Percentiles rank a stretch among this genome's conserved stretches.
Conservation (phyloP, 495 filamentous ascomycete species). For the Pyrenula massariospora region DNA sequence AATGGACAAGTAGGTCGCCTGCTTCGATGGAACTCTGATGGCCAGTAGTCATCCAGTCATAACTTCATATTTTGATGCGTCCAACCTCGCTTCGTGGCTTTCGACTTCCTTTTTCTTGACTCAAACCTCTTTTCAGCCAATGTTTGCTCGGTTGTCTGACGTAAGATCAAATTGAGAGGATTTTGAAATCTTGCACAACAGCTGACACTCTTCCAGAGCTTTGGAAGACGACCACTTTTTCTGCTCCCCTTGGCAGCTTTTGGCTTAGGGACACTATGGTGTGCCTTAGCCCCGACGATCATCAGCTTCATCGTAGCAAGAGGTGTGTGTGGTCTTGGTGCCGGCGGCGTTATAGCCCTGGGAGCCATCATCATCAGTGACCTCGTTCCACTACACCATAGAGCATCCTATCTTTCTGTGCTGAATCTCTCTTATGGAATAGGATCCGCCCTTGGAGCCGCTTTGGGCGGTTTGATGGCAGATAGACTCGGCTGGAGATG, state of each 20-base stretch:
- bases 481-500: conserved; percentile 63
- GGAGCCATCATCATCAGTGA: conserved; percentile 74
- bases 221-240: conserved; percentile 59
- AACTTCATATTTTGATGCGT: conserved; percentile 63
- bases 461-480: conserved; percentile 72
- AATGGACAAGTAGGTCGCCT: conserved; percentile 37
- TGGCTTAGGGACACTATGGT: conserved; percentile 57
- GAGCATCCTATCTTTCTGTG: conserved; percentile 77
- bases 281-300: conserved; percentile 59
- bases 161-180: too few relatives aligned
- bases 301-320: conserved; percentile 60
- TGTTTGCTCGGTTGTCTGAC: conserved; percentile 64
- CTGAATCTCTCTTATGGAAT: conserved; percentile 69
- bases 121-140: conserved; percentile 59
- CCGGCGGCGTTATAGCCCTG: conserved; percentile 74
- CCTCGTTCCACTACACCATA: conserved; percentile 67
- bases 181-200: too few relatives aligned
- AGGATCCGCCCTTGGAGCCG: conserved; percentile 48
- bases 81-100: conserved; percentile 72
- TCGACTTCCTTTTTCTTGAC: conserved; percentile 70
- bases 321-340: conserved; percentile 70
- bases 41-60: conserved; percentile 73
- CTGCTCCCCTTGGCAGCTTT: conserved; percentile 53
- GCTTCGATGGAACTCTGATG: conserved; percentile 72
- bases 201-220: too few relatives aligned